A percentile compares a stretch with the other conserved stretches of the same genome.
These are phyloP conservation scores for Fusarium tjaetaba DNA, from an alignment of 2,329 filamentous ascomycete genomes.

Conservation along the genomic window DNA sequence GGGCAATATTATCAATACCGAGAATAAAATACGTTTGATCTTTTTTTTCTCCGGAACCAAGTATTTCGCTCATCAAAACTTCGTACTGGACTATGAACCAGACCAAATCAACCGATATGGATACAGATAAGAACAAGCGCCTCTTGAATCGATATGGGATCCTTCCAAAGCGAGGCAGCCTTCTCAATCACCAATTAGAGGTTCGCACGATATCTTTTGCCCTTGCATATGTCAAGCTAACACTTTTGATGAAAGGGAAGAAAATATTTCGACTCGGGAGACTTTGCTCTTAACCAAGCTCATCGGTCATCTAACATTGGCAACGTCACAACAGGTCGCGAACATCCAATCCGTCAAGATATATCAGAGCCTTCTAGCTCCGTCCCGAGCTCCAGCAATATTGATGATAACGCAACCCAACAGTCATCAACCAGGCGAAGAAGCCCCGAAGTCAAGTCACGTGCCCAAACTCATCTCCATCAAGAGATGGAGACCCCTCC, in stretches of 20 bases:
- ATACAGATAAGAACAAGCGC: background rate
- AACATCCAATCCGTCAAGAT: constrained; percentile 24
- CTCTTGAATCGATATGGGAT: constrained; percentile 9
- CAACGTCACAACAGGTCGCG: constrained; percentile 18
- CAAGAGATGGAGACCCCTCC: background rate
- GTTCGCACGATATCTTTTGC: background rate
- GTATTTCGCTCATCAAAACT: background rate
- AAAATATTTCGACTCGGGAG: constrained; percentile 36
- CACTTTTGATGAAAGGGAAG: background rate
- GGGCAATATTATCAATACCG: too few species aligned
- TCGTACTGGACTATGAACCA: background rate
- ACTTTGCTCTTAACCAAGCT: constrained; percentile 35
- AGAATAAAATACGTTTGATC: background rate
- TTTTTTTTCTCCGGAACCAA: background rate
- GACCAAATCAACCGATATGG: background rate
- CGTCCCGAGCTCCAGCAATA: constrained; percentile 30
- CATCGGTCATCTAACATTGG: constrained; percentile 29
- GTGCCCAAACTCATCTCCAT: background rate
- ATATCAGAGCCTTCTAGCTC: constrained; percentile 24
- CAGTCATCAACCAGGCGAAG: background rate
- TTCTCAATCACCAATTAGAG: constrained; percentile 33
- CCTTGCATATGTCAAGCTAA: background rate
- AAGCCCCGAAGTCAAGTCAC: background rate
- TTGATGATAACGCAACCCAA: background rate
- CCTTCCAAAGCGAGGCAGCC: constrained; percentile 13